Conservation (phyloP, 1,284 basidiomycete genomes). For the Vanrija sp. region DNA sequence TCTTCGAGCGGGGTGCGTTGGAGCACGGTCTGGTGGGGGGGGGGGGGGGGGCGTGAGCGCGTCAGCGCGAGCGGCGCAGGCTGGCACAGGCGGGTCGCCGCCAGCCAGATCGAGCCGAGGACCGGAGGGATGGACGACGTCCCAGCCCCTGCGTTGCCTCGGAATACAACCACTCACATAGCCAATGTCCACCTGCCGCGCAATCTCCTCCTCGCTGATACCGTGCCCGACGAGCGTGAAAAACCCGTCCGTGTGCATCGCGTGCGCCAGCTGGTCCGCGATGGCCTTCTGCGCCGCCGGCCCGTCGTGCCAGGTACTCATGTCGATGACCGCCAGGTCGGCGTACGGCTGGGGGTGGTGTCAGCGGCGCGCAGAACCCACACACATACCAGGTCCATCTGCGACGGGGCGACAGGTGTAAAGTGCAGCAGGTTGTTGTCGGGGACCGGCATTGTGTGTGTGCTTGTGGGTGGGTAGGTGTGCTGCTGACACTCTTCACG, state of each 20-base stretch:
- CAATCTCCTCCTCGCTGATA: slow-evolving; percentile 17
- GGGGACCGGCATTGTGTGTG: neutral
- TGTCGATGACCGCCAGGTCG: slow-evolving; percentile 19
- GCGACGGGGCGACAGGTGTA: slow-evolving; percentile 4
- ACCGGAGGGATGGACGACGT: too few species aligned
- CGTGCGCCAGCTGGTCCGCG: slow-evolving; percentile 11
- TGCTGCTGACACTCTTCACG: too few species aligned
- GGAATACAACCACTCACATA: slow-evolving; percentile 17
- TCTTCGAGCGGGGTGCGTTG: slow-evolving; percentile 20
- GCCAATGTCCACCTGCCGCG: slow-evolving; percentile 24
- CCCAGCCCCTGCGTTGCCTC: too few species aligned
- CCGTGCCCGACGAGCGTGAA: slow-evolving; percentile 16
- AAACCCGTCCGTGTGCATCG: slow-evolving; percentile 24
- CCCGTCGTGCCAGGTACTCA: slow-evolving; percentile 16
- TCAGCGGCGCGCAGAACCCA: neutral
- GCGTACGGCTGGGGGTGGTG: slow-evolving; percentile 17
- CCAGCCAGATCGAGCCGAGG: too few species aligned
- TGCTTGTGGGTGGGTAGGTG: neutral
- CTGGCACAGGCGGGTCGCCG: too few species aligned
- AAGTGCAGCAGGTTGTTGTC: slow-evolving; percentile 11
- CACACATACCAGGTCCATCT: slow-evolving; percentile 5
- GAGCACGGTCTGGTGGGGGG: slow-evolving; percentile 23
- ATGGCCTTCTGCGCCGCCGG: slow-evolving; percentile 8
- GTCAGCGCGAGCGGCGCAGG: too few species aligned
- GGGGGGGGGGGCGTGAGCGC: neutral